These are phyloP conservation scores for Penstemon eatonii DNA, from an alignment of 257 asterid genomes.

Conservation along the genomic window DNA sequence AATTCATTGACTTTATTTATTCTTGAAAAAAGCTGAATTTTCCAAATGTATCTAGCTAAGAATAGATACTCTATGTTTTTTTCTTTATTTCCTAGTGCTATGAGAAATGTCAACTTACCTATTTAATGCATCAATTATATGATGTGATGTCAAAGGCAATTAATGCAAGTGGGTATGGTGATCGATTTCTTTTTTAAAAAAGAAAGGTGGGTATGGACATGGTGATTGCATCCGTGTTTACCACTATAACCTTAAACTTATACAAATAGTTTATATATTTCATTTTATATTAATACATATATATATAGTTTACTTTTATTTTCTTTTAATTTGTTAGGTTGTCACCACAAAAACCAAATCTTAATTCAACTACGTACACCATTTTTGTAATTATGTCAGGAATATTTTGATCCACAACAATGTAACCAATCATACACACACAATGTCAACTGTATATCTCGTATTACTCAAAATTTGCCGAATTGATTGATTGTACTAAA, in stretches of 20 bases:
- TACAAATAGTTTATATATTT: neutral
- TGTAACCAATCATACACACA: too few species aligned
- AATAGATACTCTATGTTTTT: neutral
- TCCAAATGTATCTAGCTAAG: conserved; percentile 6
- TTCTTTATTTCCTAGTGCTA: neutral
- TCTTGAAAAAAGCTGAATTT: neutral
- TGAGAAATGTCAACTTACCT: neutral
- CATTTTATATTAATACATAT: too few species aligned
- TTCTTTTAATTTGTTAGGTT: neutral
- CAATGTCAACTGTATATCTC: too few species aligned
- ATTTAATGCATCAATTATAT: conserved; percentile 7
- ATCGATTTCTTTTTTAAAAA: neutral
- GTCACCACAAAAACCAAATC: too few species aligned
- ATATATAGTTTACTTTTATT: neutral
- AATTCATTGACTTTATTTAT: conserved; percentile 27
- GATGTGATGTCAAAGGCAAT: conserved; percentile 33
- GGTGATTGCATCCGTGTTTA: conserved; percentile 35
- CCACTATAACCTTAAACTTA: conserved; percentile 14
- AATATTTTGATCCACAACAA: too few species aligned
- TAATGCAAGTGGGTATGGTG: conserved; percentile 33
- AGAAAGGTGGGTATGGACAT: conserved; percentile 24
- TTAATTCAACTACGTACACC: too few species aligned
- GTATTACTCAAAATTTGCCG: too few species aligned
- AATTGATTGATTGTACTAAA: too few species aligned
- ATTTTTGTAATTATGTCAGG: too few species aligned